Base-by-base conservation (phyloP, 2,329 filamentous ascomycete genomes). In the Colletotrichum sp. region DNA sequence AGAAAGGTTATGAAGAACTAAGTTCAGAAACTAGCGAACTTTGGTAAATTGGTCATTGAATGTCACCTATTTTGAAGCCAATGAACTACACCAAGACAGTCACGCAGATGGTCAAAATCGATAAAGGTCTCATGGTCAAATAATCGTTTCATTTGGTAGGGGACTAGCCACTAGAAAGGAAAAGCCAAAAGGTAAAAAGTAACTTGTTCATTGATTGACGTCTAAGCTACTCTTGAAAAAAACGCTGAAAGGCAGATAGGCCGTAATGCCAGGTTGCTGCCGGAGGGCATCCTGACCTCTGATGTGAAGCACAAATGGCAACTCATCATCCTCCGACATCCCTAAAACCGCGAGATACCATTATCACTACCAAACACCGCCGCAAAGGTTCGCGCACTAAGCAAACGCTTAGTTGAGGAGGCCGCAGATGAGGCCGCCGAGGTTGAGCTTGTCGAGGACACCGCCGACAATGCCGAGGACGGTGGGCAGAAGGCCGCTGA, bases 401-500 rank as follows among this genome's bases (percentile, higher is more conserved):
- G n/a, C 61, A 39, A 14, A 18, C 21, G 24, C 57, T 52, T 70
- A 70, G 36, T 34, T 52, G 24, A 75, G 64, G 64, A 74, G 26
- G 34, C 28, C 72, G 74, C 74, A 75, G 57, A 75, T 26, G 57
- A 75, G 70, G 32, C 73, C 57, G 18, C 63, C 43, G 3, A 69
- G 34, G 70, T 75, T 36, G 34, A 74, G 71, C 43, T 68, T 39
- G 64, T 64, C n/a, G 18, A 75, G 70, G 21, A 75, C 52, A 32
- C 70, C 74, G 3, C 69, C 64, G 24, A 36, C 24, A 6, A 73
- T n/a, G 43, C 74, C 74, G 6, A 73, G 64, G 28, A 74, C 59
- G 34, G 39, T 74, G 32, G 74, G 74, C 16, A 75, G 64, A 6
- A 75, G 74, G n/a, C 74, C 74, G 26, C 13, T n/a, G n/a, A 75